Evolutionary conservation across 75 land plant genomes (phyloP), one percentile per base, ranked within the genome.

Genomic region (Picea glauca): DNA sequence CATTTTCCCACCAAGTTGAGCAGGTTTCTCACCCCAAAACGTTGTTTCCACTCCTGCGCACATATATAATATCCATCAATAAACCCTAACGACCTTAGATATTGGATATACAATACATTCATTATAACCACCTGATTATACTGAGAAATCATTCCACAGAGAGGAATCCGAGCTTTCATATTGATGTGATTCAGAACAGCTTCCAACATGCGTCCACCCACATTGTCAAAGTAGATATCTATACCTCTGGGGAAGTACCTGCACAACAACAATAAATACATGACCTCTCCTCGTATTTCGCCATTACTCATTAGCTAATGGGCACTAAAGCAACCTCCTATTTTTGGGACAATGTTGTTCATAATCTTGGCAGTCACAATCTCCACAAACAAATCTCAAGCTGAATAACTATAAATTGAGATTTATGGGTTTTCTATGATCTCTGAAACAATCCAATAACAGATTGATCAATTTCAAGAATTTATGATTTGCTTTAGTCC

Each of bases 71-170:
- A 64, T 60, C 23, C n/a, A 75, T 17, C 14, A 68, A 17, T 57
- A 14, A 60, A 20, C 15, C 50, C 32, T 17, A 32, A n/a, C 5
- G 1, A 38, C 12, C 33, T 32, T 2, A 72, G 23, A 17, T 72
- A 72, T 13, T 38, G 74, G 5, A 32, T 33, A 15, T 17, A 11
- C 30, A 40, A 5, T 18, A 3, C 18, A 23, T 26, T 13, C 74
- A 72, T 40, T 6, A 15, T 13, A 15, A 65, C 17, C 20, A 80
- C 87, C 86, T 86, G 23, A 73, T 80, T 80, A 59, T 86, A 86
- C 60, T 86, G 83, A 58, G 88, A 86, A 33, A 86, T 78, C 88
- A 86, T 86, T 20, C 88, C 88, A 81, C 80, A 83, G 9, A 86
- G 33, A 0, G 80, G 60, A 14, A 86, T 86, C 3, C 86, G 76